Evolutionary conservation across 176 grass and related monocot genomes (phyloP), one percentile per base, ranked within the genome.

Genomic region (Aegilops tauschii): DNA sequence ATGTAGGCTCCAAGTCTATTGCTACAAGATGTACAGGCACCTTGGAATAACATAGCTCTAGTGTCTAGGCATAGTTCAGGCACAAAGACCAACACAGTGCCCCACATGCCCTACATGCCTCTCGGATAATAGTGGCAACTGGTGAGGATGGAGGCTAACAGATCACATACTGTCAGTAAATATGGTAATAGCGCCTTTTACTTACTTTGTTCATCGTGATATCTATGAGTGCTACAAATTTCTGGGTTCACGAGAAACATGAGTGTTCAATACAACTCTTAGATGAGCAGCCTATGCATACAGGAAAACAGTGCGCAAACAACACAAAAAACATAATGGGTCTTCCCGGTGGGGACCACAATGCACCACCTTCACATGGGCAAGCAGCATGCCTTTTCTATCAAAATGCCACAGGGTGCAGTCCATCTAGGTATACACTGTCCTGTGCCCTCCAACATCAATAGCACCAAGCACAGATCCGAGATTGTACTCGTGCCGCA

Each of bases 341-440:
- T 70, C 65, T 71, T 79, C 63, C 36, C 0, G 0, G 28, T 61
- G 64, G 40, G 64, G 16, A 17, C 29, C 64, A 88, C 12, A 9
- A 12, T 28, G 73, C 25, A 42, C 49, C 64, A 54, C 42, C 36
- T 54, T 70, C 86, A 78, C 49, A 50, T 69, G 73, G 80, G 28
- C 37, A 76, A 80, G 61, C n/a, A 59, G 58, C 59, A 87, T 34
- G 64, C 12, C 69, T 61, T 67, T 67, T 47, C 12, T 68, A 80
- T 76, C 36, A 84, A 23, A 62, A 62, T 62, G 36, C 8, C 8
- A 36, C 14, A 18, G 45, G 21, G 80, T 84, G 49, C 23, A 30
- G 37, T 79, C 34, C 12, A 32, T 70, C 69, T 61, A 14, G n/a
- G 17, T 36, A 80, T 75, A 49, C n/a, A 76, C 30, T 86, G 36